phyloP scores from a whole-genome alignment of 2,329 filamentous ascomycete species.

The Trichophyton simii region DNA sequence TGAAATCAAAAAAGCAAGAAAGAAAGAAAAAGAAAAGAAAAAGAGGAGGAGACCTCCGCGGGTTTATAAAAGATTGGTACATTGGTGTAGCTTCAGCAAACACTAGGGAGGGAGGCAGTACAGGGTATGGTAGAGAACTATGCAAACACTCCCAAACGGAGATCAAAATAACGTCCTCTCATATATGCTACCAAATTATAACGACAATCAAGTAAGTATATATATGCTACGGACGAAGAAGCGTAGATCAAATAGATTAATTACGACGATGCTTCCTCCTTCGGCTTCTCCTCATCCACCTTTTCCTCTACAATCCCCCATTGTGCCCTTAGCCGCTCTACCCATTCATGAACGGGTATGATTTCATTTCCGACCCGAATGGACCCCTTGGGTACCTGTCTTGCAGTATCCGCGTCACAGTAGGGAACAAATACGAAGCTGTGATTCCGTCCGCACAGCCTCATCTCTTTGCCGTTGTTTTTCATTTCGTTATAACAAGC shows the following conservation, averaged over 20 bases:
- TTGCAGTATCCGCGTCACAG: slow-evolving; percentile 15
- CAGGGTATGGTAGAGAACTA: not conserved
- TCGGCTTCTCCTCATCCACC: not conserved
- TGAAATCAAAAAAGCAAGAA: not conserved
- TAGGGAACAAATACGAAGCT: slow-evolving; percentile 17
- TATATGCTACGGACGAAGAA: too few species aligned
- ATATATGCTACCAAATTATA: not conserved
- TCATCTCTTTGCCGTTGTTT: slow-evolving; percentile 17
- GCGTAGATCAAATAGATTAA: not conserved
- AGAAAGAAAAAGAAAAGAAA: not conserved
- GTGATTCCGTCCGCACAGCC: slow-evolving; percentile 18
- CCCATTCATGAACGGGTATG: slow-evolving; percentile 17
- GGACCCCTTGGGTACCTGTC: slow-evolving; percentile 11
- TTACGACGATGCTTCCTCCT: not conserved
- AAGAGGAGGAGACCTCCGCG: not conserved
- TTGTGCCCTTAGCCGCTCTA: slow-evolving; percentile 12
- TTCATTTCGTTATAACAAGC: slow-evolving; percentile 15
- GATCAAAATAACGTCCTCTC: not conserved
- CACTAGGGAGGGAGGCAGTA: not conserved
- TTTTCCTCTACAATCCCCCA: slow-evolving; percentile 10
- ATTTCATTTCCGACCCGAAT: slow-evolving; percentile 17
- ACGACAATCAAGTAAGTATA: not conserved
- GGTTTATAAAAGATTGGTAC: too few species aligned
- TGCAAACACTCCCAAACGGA: not conserved
- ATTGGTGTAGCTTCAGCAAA: not conserved